Evolutionary conservation across 495 filamentous ascomycete genomes (phyloP).

Genomic region (Penicillium cinerascens): DNA sequence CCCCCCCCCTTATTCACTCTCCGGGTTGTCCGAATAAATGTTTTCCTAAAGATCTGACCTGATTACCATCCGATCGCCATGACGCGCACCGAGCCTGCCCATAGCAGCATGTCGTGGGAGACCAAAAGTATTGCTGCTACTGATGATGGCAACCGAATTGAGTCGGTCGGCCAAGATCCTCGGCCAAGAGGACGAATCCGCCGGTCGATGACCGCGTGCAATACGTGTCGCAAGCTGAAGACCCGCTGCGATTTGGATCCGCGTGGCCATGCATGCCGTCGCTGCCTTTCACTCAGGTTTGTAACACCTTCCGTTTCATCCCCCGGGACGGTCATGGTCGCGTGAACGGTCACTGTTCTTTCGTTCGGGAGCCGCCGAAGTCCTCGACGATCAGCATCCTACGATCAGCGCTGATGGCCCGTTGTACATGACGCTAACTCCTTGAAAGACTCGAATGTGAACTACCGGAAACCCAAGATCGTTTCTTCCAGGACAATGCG

Average conservation of each 20-base stretch:
- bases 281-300: constrained; percentile 40
- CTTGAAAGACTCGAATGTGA: constrained; percentile 36
- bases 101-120: constrained; percentile 29
- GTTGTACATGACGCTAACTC: constrained; percentile 10
- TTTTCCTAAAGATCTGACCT: constrained; percentile 1
- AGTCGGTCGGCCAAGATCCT: constrained; percentile 26
- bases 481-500: constrained; percentile 34
- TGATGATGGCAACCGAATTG: constrained; percentile 28
- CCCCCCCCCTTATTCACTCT: neutral
- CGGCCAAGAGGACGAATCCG: constrained; percentile 38
- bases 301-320: constrained; percentile 2
- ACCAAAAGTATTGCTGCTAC: constrained; percentile 24
- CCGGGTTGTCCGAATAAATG: constrained; percentile 8
- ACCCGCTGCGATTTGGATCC: constrained; percentile 41
- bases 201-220: constrained; percentile 43
- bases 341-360: neutral
- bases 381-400: neutral
- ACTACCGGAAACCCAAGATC: constrained; percentile 36
- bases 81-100: constrained; percentile 29
- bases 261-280: constrained; percentile 40
- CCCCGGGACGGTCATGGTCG: neutral
- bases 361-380: neutral
- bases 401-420: neutral
- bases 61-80: constrained; percentile 15
- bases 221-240: constrained; percentile 45